Base-by-base conservation (phyloP, 1,139 yeast genomes). In the Lodderomyces pseudojiufengensis region DNA sequence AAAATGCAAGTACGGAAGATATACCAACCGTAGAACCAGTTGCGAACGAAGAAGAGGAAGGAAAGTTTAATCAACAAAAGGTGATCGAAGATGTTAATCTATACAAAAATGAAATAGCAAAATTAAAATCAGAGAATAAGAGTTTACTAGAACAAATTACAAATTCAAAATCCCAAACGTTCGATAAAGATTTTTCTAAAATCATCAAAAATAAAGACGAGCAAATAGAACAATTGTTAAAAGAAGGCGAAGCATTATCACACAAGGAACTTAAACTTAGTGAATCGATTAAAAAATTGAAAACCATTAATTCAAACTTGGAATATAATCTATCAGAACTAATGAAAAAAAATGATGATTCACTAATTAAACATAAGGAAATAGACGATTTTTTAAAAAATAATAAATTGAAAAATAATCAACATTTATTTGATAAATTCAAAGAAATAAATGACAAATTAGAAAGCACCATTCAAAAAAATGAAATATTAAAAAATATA, bases 201-300 rank as follows among this genome's bases (percentile, higher is more conserved):
- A 43, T 65, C 6, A 61, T 68, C 3, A 26, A 16, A 5, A 76
- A 71, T 29, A 75, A 75, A 45, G 88, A 84, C 32, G 68, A 65
- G 26, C 70, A 84, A 42, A 81, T 76, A 18, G 62, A 70, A 26
- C 71, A 67, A 43, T 64, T 90, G 25, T 57, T 84, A 51, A 78
- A 75, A 40, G 97, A 90, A 57, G 97, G 97, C 3, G 83, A 84
- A 44, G 76, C 74, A 21, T 62, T 90, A 27, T 82, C 95, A 0
- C 73, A 74, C 41, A 83, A 78, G 43, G 97, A 92, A 51, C 66
- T 87, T 25, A 77, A 76, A 47, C 70, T 81, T 37, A 80, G 76
- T 50, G 86, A 79, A 27, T 67, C 80, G 1, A 77, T 90, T 35
- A 84, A 84, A 47, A 71, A 71, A 43, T 58, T 87, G 33, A 76